A percentile compares a stretch with the other conserved stretches of the same genome.
phyloP scores from a whole-genome alignment of 176 grass and related monocot genomes.

The Lolium multiflorum region DNA sequence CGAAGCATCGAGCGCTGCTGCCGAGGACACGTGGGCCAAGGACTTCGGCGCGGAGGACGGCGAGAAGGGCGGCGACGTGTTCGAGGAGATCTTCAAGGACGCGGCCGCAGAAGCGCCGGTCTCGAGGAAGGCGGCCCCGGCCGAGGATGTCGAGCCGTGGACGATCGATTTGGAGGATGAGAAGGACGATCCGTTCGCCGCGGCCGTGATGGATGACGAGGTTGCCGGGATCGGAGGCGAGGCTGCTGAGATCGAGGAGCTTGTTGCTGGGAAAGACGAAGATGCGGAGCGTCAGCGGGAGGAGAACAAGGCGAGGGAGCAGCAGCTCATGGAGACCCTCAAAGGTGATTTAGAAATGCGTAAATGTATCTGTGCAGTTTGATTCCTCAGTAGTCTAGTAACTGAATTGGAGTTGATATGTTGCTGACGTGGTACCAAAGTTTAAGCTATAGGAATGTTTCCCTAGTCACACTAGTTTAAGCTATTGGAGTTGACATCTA shows the following conservation, averaged over 20 bases:
- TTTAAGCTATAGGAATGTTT: background rate
- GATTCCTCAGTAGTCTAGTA: background rate
- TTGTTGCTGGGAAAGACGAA: conserved; percentile 36
- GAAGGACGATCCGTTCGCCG: conserved; percentile 65
- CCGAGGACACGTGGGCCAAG: conserved; percentile 41
- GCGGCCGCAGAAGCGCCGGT: background rate
- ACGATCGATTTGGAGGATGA: conserved; percentile 47
- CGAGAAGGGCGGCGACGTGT: conserved; percentile 39
- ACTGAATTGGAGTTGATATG: conserved; percentile 11
- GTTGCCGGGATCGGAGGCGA: conserved; percentile 45
- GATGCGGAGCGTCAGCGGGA: conserved; percentile 49
- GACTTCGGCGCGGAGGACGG: conserved; percentile 47
- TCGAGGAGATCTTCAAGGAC: conserved; percentile 60
- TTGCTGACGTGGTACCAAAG: background rate
- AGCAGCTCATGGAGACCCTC: conserved; percentile 71
- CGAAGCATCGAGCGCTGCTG: conserved; percentile 38
- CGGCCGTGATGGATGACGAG: conserved; percentile 51
- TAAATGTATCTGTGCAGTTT: conserved; percentile 21
- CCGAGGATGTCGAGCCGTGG: conserved; percentile 37
- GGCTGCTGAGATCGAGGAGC: conserved; percentile 29
- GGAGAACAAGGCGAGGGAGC: conserved; percentile 58
- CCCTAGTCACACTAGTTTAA: background rate
- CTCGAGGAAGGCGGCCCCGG: conserved; percentile 8
- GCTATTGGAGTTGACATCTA: too few relatives aligned
- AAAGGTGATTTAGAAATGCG: conserved; percentile 63